Evolutionary conservation across 2,329 filamentous ascomycete species (phyloP).

Genomic region (Cercospora citrullina): DNA sequence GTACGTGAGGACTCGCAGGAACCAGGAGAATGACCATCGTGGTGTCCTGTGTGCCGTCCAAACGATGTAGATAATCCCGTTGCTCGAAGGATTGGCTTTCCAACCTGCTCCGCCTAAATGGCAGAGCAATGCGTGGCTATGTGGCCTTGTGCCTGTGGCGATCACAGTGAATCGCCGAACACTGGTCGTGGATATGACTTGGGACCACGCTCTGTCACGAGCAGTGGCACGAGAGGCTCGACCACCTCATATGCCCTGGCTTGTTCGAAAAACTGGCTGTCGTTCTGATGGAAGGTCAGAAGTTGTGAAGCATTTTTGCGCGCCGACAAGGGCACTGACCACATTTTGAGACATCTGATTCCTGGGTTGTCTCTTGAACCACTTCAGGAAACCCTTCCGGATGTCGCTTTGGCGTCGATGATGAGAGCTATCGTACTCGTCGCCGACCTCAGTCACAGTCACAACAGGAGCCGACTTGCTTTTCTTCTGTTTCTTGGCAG

Average conservation of each 20-base stretch:
- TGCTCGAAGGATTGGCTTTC: not conserved
- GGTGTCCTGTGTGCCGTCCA: not conserved
- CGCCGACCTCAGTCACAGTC: conserved; percentile 1
- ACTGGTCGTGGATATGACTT: conserved; percentile 8
- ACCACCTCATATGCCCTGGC: conserved; percentile 15
- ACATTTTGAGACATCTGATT: not conserved
- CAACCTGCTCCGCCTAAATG: not conserved
- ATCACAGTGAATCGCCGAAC: conserved; percentile 8
- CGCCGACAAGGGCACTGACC: not conserved
- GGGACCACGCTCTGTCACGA: conserved; percentile 5
- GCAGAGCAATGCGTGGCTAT: not conserved
- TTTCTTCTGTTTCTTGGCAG: conserved; percentile 11
- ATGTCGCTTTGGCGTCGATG: conserved; percentile 4
- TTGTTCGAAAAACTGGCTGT: conserved; percentile 18
- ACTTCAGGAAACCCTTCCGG: conserved; percentile 12
- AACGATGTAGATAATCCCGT: not conserved
- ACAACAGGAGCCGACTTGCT: not conserved
- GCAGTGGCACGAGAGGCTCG: conserved; percentile 16
- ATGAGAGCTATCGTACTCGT: not conserved
- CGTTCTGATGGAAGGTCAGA: not conserved
- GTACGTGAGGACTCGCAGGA: not conserved
- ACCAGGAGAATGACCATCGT: not conserved
- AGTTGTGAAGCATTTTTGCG: not conserved
- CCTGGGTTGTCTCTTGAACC: conserved; percentile 12
- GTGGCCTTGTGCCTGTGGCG: too few species aligned